Evolutionary conservation across 805 yeast species (phyloP).

Genomic region (Lachancea dasiensis): DNA sequence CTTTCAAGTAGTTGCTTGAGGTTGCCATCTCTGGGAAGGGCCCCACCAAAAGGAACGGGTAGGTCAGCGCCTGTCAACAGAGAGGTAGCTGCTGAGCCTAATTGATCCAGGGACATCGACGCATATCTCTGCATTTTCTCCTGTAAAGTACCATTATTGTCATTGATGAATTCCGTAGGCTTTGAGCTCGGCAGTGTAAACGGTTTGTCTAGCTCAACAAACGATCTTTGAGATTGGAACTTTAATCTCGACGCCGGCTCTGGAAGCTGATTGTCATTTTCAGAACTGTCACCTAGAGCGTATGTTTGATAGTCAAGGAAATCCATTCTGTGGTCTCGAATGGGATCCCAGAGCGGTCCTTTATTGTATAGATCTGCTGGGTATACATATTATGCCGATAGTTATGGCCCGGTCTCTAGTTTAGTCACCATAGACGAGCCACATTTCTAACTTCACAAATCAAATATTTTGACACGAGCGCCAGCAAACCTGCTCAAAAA

Average conservation of each 20-base stretch:
- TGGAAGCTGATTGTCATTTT: conserved; percentile 22
- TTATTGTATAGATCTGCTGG: too few species aligned
- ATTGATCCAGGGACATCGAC: conserved; percentile 8
- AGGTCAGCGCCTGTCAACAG: background rate
- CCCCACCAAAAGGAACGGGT: background rate
- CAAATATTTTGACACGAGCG: too few species aligned
- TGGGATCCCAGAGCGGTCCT: too few species aligned
- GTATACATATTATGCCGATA: too few species aligned
- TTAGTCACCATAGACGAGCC: too few species aligned
- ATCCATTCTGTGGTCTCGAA: conserved; percentile 33
- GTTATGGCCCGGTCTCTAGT: too few species aligned
- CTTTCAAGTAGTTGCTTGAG: conserved; percentile 3
- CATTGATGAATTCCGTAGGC: background rate
- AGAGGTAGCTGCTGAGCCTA: background rate
- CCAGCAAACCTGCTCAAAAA: too few species aligned
- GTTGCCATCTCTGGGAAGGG: background rate
- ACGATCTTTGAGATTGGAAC: conserved; percentile 14
- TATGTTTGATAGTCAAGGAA: conserved; percentile 45
- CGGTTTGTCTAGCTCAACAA: conserved; percentile 3
- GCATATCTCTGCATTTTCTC: conserved; percentile 22
- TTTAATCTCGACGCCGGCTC: conserved; percentile 27
- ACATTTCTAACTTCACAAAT: too few species aligned
- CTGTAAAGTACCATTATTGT: conserved; percentile 12
- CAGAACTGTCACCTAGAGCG: conserved; percentile 29
- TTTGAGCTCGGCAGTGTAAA: conserved; percentile 14